Evolutionary conservation across 306 rosid genomes (phyloP).

Genomic region (Astragalus glycyphyllos): DNA sequence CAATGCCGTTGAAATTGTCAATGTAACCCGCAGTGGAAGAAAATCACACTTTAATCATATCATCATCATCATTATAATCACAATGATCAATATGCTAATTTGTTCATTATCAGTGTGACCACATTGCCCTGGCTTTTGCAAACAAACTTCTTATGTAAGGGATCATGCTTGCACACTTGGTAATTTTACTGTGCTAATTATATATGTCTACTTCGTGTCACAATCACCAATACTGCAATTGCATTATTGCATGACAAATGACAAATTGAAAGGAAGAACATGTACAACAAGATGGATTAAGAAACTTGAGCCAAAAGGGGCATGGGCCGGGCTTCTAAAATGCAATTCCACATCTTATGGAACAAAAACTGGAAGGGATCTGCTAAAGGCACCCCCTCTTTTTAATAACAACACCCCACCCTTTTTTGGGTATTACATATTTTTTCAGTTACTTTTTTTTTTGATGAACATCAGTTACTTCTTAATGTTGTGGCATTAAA

Average conservation of each 20-base stretch:
- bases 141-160: constrained; percentile 36
- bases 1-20: no score
- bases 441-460: background rate
- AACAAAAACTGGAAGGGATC: background rate
- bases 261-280: background rate
- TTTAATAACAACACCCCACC: no score
- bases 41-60: no score
- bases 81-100: constrained; percentile 6
- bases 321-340: background rate
- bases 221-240: constrained; percentile 19
- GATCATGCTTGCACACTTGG: constrained; percentile 39
- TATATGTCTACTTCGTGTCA: constrained; percentile 30
- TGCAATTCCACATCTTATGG: background rate
- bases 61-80: no score
- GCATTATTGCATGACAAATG: constrained; percentile 31
- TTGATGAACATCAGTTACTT: background rate
- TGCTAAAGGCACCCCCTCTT: no score
- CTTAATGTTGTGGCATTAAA: background rate
- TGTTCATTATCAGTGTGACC: no score
- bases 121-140: constrained; percentile 33
- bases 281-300: background rate
- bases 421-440: background rate
- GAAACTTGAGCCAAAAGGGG: background rate
- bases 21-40: no score
- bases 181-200: constrained; percentile 24